Evolutionary conservation across 331 rosid genomes (phyloP).

Genomic region (Malus hybrid): DNA sequence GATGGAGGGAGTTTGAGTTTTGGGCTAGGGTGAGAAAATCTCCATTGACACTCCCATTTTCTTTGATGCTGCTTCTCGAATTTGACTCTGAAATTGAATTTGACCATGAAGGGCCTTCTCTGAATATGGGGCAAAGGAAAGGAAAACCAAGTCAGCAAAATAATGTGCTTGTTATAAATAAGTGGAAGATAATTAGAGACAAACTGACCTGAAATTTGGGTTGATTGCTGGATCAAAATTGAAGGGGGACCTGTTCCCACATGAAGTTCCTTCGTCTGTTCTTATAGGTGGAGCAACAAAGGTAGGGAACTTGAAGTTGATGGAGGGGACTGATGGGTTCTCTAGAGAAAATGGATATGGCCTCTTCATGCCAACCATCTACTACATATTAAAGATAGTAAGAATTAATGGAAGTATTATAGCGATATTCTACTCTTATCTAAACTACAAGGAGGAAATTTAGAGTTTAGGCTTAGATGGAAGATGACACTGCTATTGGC

Average conservation of each 20-base stretch:
- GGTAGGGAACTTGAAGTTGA: slow-evolving; percentile 30
- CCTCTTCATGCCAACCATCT: slow-evolving; percentile 63
- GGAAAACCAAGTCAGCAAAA: not conserved
- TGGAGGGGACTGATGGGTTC: slow-evolving; percentile 29
- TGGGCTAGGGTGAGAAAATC: slow-evolving; percentile 53
- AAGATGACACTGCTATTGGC: too few species aligned
- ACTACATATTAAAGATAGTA: slow-evolving; percentile 12
- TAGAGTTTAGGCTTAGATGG: too few species aligned
- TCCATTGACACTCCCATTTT: slow-evolving; percentile 30
- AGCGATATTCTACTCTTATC: too few species aligned
- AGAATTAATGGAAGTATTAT: not conserved
- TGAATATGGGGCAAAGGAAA: slow-evolving; percentile 21
- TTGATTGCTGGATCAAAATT: slow-evolving; percentile 23
- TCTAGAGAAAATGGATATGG: slow-evolving; percentile 44
- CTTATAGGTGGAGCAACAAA: slow-evolving; percentile 20
- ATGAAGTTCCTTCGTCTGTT: slow-evolving; percentile 21
- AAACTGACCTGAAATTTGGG: slow-evolving; percentile 37
- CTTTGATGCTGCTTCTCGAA: slow-evolving; percentile 30
- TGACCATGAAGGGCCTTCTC: slow-evolving; percentile 43
- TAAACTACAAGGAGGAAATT: too few species aligned
- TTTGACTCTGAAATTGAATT: slow-evolving; percentile 34
- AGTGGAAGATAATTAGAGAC: not conserved
- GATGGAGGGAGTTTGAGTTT: slow-evolving; percentile 18
- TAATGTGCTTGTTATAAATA: not conserved
- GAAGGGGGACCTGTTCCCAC: slow-evolving; percentile 2